Evolutionary conservation across 306 rosid species (phyloP), one percentile per base, ranked within the genome.

Genomic region (Abrus precatorius): DNA sequence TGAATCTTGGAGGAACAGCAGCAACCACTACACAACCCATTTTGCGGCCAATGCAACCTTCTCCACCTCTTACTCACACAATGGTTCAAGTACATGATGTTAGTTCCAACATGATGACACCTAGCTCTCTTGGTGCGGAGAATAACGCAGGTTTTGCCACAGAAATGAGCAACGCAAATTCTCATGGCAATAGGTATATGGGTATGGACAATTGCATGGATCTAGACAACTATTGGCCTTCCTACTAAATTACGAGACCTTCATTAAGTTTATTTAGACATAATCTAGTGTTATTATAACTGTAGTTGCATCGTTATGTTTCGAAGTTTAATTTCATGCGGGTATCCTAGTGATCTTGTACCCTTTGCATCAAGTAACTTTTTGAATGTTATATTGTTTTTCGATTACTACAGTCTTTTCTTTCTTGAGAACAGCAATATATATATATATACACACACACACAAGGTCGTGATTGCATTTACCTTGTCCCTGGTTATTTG

Each of bases 151-250:
- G 88, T 20, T 93, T 87, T 27, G 94, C 89, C 10, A 7, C 77
- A 13, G 93, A 93, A 77, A 86, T 88, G 87, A 86, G 68, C 71
- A 78, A 77, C 69, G 43, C 82, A 59, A 87, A 80, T 69, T 57
- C 45, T 61, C 82, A 79, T 6, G 43, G 83, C 36, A 90, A 83
- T 79, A 86, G 97, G 74, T 91, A 62, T 53, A 64, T 88, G 88
- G 87, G 88, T 76, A 81, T 93, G 90, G 98, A 90, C 4, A 87
- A 86, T 32, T 93, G 97, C 88, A 80, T 90, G 90, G 97, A 91
- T 82, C 87, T 93, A 6, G 97, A 93, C 13, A 86, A 67, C 85
- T 93, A 91, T 89, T 93, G 98, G 98, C 88, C 87, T 59, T 14
- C 86, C 76, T 91, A 88, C 84, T 91, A 86, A 87, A 68, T 13